A percentile compares a stretch with the other conserved stretches of the same genome.
These are phyloP conservation scores for Elsinoe arachidis DNA, from an alignment of 2,329 filamentous ascomycete genomes.

Conservation along the genomic window DNA sequence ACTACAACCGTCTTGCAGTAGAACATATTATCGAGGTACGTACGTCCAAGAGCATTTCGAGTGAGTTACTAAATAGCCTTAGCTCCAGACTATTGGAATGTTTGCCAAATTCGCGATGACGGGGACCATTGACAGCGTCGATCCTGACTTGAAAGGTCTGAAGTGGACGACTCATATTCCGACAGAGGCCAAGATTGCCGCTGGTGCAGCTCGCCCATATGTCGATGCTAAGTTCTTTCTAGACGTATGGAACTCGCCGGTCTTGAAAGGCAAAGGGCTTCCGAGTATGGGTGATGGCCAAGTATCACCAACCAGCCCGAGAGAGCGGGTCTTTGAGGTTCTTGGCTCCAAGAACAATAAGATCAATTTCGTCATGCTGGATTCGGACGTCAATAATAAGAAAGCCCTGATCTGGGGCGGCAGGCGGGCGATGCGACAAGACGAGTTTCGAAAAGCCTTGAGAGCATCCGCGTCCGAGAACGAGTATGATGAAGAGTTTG, in stretches of 20 bases:
- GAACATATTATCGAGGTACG: neutral
- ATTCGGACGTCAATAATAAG: too few species aligned
- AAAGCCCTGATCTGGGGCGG: too few species aligned
- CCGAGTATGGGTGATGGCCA: too few species aligned
- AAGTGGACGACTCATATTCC: neutral
- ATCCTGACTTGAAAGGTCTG: neutral
- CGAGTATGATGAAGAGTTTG: too few species aligned
- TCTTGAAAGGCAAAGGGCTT: too few species aligned
- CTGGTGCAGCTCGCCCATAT: neutral
- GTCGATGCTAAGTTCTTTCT: neutral
- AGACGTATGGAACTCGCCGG: neutral
- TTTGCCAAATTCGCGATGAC: neutral
- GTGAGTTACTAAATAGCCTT: neutral
- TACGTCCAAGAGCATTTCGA: neutral
- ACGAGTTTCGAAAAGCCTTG: too few species aligned
- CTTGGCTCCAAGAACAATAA: too few species aligned
- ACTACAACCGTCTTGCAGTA: neutral
- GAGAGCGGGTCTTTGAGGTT: neutral
- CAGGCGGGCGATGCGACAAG: too few species aligned
- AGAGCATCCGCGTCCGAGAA: too few species aligned
- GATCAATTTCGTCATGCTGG: too few species aligned
- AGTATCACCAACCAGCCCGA: neutral
- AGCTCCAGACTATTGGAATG: neutral
- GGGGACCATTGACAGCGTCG: neutral
- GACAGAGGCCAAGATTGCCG: neutral